Conservation (phyloP, 148 eudicot species). For the Amaranthus palmeri region DNA sequence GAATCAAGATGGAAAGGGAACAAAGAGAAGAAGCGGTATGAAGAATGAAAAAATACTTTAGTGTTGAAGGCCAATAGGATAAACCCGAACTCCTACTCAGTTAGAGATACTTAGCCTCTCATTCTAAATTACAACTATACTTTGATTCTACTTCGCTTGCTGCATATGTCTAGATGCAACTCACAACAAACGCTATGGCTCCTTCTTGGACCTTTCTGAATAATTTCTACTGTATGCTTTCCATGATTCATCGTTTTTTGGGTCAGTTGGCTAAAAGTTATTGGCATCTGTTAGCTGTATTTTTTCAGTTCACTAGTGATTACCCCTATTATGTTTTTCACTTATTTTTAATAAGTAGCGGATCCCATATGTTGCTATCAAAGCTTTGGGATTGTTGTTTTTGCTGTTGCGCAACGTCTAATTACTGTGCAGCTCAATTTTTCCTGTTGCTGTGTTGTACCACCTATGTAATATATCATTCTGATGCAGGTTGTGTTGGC, state of each 20-base stretch:
- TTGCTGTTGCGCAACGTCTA: not conserved
- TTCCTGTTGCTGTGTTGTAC: not conserved
- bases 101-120: not conserved
- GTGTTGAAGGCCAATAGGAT: not conserved
- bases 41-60: not conserved
- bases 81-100: not conserved
- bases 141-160: not conserved
- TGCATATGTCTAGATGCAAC: not conserved
- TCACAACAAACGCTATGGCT: not conserved
- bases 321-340: not conserved
- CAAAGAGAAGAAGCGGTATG: not conserved
- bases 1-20: not conserved
- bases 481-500: conserved; percentile 83
- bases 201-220: not conserved
- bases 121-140: not conserved
- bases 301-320: not conserved
- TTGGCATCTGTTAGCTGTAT: not conserved
- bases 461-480: not conserved
- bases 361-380: not conserved
- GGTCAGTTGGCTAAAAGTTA: not conserved
- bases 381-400: not conserved
- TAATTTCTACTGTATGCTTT: not conserved
- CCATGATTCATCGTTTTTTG: not conserved
- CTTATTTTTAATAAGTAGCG: too few relatives aligned
- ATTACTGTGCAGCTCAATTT: not conserved